A percentile compares a stretch with the other conserved stretches of the same genome.
These are phyloP conservation scores for Colletotrichum scovillei DNA, from an alignment of 2,329 filamentous ascomycete genomes.

Conservation along the genomic window DNA sequence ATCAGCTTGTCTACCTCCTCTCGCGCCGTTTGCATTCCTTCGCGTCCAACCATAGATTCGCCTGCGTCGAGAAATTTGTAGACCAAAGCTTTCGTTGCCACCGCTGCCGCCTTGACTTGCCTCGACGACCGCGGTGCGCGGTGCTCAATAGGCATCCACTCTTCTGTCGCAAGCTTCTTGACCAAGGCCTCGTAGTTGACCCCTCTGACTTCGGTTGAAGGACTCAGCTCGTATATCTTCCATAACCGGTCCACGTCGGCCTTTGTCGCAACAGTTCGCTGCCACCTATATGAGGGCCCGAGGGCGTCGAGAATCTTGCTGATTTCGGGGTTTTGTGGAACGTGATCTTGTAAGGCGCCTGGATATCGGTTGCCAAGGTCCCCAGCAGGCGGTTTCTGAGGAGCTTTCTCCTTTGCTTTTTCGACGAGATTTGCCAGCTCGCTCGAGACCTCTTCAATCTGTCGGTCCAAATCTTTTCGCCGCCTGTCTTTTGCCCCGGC, in stretches of 20 bases:
- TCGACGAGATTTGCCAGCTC: slow-evolving; percentile 55
- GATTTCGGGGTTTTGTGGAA: slow-evolving; percentile 11
- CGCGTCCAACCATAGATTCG: not conserved
- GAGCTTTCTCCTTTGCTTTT: slow-evolving; percentile 40
- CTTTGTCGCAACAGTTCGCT: not conserved
- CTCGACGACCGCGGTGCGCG: not conserved
- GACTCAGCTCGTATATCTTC: slow-evolving; percentile 13
- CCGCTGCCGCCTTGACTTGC: not conserved
- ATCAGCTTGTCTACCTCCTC: slow-evolving; percentile 27
- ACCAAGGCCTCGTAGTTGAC: slow-evolving; percentile 10
- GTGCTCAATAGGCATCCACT: not conserved
- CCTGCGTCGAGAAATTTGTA: not conserved
- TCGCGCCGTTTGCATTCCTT: not conserved
- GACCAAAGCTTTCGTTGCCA: not conserved
- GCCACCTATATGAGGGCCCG: not conserved
- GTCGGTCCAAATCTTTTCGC: slow-evolving; percentile 69
- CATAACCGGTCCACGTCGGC: slow-evolving; percentile 5
- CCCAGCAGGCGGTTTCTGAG: slow-evolving; percentile 39
- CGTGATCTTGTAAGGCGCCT: slow-evolving; percentile 9
- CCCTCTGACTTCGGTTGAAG: not conserved
- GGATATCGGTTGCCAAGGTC: slow-evolving; percentile 37
- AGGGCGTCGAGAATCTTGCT: slow-evolving; percentile 27
- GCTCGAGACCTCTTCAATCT: slow-evolving; percentile 66
- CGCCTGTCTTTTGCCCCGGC: slow-evolving; percentile 67
- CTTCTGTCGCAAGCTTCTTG: not conserved